Evolutionary conservation across 768 basidiomycete genomes (phyloP).

Genomic region (Termitomyces sp.): DNA sequence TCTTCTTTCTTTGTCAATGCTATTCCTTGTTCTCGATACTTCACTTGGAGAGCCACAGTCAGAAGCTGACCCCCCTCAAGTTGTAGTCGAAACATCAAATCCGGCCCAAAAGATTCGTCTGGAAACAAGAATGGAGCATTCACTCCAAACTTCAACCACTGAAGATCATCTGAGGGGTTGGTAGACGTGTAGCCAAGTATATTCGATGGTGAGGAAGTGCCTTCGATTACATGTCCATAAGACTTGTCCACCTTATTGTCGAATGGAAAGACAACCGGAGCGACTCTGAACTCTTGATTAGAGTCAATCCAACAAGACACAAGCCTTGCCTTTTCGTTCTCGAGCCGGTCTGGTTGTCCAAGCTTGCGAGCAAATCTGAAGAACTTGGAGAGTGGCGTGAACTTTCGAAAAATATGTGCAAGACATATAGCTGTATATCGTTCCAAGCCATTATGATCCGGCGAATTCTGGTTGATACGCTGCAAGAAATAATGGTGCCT

Average conservation of each 20-base stretch:
- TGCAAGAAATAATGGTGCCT: too few relatives aligned
- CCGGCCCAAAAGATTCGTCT: neutral
- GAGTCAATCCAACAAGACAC: too few relatives aligned
- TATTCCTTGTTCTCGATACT: neutral
- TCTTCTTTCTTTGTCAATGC: neutral
- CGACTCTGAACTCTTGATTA: too few relatives aligned
- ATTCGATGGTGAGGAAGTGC: neutral
- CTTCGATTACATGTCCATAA: neutral
- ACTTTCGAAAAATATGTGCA: too few relatives aligned
- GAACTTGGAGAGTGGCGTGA: too few relatives aligned
- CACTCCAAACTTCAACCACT: neutral
- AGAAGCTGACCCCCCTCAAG: neutral
- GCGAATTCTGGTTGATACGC: too few relatives aligned
- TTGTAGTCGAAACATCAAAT: neutral
- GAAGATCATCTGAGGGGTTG: neutral
- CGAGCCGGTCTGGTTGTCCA: too few relatives aligned
- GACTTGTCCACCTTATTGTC: neutral
- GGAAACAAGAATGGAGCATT: conserved; percentile 3
- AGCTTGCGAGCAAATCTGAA: too few relatives aligned
- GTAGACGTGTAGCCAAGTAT: neutral
- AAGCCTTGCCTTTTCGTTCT: too few relatives aligned
- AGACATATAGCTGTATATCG: too few relatives aligned
- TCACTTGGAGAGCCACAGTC: conserved; percentile 3
- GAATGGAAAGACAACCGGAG: neutral
- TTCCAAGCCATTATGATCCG: too few relatives aligned